phyloP scores from a whole-genome alignment of 305 asterid species.

The Caryopteris hybrid region DNA sequence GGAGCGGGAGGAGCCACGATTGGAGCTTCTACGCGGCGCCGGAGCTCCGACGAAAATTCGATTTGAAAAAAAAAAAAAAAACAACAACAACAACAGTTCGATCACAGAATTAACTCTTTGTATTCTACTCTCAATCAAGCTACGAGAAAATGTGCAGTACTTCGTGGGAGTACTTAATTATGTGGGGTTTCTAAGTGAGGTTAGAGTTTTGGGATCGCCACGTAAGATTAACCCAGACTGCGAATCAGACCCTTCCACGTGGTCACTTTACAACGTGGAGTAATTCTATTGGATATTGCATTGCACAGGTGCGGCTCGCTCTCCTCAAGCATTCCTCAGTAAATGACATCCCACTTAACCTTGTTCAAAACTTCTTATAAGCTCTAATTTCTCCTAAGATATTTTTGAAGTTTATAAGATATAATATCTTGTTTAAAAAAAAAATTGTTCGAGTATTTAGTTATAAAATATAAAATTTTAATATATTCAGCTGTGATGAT shows the following conservation, averaged over 20 bases:
- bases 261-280: constrained; percentile 4
- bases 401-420: too few relatives aligned
- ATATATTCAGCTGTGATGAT: too few relatives aligned
- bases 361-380: too few relatives aligned
- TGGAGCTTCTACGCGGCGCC: constrained; percentile 39
- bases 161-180: background rate
- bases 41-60: constrained; percentile 53
- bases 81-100: background rate
- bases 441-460: too few relatives aligned
- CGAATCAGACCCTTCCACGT: constrained; percentile 23
- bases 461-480: too few relatives aligned
- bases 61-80: too few relatives aligned
- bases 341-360: too few relatives aligned
- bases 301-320: too few relatives aligned
- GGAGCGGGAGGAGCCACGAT: constrained; percentile 89
- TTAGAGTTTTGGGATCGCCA: constrained; percentile 14
- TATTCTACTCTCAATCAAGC: constrained; percentile 7
- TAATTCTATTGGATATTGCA: background rate
- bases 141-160: background rate
- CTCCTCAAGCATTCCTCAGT: too few relatives aligned
- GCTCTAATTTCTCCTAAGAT: too few relatives aligned
- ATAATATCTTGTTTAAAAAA: too few relatives aligned
- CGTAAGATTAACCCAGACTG: background rate
- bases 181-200: background rate
- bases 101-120: background rate